These are phyloP conservation scores for Penicillium pulvis DNA, from an alignment of 495 filamentous ascomycete species.

Conservation along the genomic window DNA sequence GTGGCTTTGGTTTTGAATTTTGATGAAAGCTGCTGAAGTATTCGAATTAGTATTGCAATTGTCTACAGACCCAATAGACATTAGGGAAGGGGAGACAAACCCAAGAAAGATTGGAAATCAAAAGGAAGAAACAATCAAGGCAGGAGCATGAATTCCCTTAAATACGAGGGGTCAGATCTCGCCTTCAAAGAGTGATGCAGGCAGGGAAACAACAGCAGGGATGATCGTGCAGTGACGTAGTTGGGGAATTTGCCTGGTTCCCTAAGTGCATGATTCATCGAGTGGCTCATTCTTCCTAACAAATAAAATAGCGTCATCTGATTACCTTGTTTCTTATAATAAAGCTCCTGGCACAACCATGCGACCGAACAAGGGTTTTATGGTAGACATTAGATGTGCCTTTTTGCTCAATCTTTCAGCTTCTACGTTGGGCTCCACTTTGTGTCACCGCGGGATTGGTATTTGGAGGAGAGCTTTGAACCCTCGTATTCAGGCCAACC, in stretches of 20 bases:
- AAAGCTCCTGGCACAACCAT: not conserved
- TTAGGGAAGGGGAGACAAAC: not conserved
- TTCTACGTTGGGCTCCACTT: constrained; percentile 1
- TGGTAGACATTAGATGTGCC: not conserved
- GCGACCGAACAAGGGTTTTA: not conserved
- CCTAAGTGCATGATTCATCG: constrained; percentile 33
- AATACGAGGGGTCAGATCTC: constrained; percentile 18
- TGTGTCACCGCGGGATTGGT: not conserved
- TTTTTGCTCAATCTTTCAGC: not conserved
- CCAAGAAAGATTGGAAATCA: constrained; percentile 1
- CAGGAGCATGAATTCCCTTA: constrained; percentile 10
- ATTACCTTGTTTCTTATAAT: constrained; percentile 5
- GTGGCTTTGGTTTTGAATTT: constrained; percentile 18
- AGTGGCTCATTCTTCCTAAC: constrained; percentile 18
- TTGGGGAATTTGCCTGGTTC: constrained; percentile 30
- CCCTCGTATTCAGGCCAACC: no score
- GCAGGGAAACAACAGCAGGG: constrained; percentile 23
- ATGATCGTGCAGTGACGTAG: constrained; percentile 51
- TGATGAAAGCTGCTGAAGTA: not conserved
- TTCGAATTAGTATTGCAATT: not conserved
- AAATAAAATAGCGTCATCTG: constrained; percentile 12
- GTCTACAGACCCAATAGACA: not conserved
- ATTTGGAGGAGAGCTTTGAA: no score
- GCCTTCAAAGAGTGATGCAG: constrained; percentile 5
- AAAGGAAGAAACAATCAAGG: constrained; percentile 5